Conservation (phyloP, 768 basidiomycete species). For the Suillus sp. region DNA sequence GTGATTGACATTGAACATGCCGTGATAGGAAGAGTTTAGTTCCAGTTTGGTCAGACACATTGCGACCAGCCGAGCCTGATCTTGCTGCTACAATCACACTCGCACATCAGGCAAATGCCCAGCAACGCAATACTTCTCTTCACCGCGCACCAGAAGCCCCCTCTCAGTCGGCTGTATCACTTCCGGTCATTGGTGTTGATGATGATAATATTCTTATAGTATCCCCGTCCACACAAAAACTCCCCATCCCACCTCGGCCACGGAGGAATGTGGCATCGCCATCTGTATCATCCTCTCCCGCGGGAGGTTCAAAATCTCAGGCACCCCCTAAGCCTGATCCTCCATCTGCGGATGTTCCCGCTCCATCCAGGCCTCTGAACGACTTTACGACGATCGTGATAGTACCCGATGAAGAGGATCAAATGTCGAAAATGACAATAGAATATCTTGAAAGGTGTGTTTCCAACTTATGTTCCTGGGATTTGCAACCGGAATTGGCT, state of each 20-base stretch:
- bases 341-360: constrained; percentile 2
- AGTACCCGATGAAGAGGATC: constrained; percentile 20
- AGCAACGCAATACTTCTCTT: constrained; percentile 6
- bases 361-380: background rate
- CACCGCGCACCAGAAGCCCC: constrained; percentile 2
- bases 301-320: background rate
- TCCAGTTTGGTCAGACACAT: constrained; percentile 35
- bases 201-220: constrained; percentile 4
- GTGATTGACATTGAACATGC: constrained; percentile 1
- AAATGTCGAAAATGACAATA: constrained; percentile 33
- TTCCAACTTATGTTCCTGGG: constrained; percentile 2
- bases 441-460: constrained; percentile 33
- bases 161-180: constrained; percentile 3
- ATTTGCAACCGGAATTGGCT: background rate
- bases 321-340: background rate
- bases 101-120: constrained; percentile 30
- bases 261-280: constrained; percentile 15
- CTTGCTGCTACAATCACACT: constrained; percentile 31
- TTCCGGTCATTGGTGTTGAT: background rate
- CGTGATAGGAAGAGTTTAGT: constrained; percentile 30
- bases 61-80: constrained; percentile 27
- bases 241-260: constrained; percentile 27
- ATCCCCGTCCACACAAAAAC: constrained; percentile 14
- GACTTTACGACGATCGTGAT: background rate
- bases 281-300: background rate